Evolutionary conservation across 1,284 basidiomycete species (phyloP), one percentile per base, ranked within the genome.

Genomic region (Irpex sp.): DNA sequence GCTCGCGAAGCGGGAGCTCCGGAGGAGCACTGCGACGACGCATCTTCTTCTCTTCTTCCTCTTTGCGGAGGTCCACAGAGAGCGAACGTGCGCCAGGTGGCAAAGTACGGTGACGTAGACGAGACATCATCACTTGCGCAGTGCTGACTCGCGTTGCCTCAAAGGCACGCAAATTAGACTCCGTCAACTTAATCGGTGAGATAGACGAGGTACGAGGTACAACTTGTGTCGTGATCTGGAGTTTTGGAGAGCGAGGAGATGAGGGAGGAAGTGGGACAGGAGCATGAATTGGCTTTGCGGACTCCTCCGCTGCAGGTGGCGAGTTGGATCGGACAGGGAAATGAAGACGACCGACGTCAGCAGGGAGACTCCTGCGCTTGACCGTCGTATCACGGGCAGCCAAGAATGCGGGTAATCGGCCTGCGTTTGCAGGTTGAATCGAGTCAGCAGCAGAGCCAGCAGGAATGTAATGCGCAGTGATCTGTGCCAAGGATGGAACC

Each of bases 401-500:
- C 54, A 84, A 69, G 76, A 85, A 85, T 4, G 77, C 74, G 13
- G 81, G 82, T 34, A 85, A 74, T 51, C 79, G 79, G 58, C 63
- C 59, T 71, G 68, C 36, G 63, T 31, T 19, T 11, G 54, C 26
- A 26, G 54, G 9, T 34, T 56, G 54, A 13, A 34, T 34, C 6
- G 54, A 11, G 19, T 56, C 19, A 31, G 34, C 54, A 8, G 54
- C 54, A 36, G 21, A 2, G 9, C 54, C 54, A 21, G 31, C 13
- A 15, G 26, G 54, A 11, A 76, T 80, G 67, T 91, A 70, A 64
- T 82, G 87, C 57, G 88, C 85, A 47, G 85, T 85, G 67, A 92
- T 92, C 72, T 92, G 84, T 68, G 90, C 89, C 64, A 93, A 82
- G 15, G 90, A 91, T 11, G 90, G 89, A 40, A 86, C 68, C 66